phyloP scores from a whole-genome alignment of 2,329 filamentous ascomycete species.

The Colletotrichum musae region DNA sequence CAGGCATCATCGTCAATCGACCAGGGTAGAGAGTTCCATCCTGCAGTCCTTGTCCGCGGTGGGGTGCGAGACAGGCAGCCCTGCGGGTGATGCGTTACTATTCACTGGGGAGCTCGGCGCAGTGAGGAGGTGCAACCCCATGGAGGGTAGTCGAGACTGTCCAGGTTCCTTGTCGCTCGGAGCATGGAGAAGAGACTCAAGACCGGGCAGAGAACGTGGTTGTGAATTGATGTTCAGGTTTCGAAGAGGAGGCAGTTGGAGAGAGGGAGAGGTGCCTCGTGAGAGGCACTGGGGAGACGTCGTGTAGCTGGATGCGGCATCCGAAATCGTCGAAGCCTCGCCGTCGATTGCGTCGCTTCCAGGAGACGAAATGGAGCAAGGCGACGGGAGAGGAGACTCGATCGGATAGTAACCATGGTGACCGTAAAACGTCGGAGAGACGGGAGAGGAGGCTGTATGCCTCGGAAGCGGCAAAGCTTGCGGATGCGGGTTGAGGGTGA shows the following conservation, averaged over 20 bases:
- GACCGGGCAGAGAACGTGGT: constrained; percentile 47
- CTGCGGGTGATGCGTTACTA: constrained; percentile 15
- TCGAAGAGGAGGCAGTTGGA: constrained; percentile 58
- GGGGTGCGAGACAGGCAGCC: constrained; percentile 39
- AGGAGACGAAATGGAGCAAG: constrained; percentile 63
- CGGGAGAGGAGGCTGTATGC: constrained; percentile 37
- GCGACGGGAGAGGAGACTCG: constrained; percentile 55
- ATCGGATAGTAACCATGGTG: constrained; percentile 45
- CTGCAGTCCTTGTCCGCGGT: constrained; percentile 41
- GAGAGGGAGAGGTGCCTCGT: constrained; percentile 53
- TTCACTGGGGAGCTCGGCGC: constrained; percentile 52
- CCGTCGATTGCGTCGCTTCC: constrained; percentile 69
- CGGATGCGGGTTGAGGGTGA: constrained; percentile 48
- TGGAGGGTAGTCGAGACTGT: constrained; percentile 6
- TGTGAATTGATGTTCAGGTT: constrained; percentile 35
- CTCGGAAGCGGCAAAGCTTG: constrained; percentile 40
- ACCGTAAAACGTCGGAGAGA: constrained; percentile 38
- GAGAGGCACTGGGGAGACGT: constrained; percentile 65
- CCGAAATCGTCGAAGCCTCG: constrained; percentile 80
- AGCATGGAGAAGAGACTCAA: constrained; percentile 43
- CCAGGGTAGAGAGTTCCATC: constrained; percentile 36
- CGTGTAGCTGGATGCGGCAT: constrained; percentile 74
- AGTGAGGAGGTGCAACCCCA: constrained; percentile 47
- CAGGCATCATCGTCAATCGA: constrained; percentile 5
- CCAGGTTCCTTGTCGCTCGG: constrained; percentile 35